phyloP scores from a whole-genome alignment of 345 rosid species.

The Eucalyptus erythrocorys region DNA sequence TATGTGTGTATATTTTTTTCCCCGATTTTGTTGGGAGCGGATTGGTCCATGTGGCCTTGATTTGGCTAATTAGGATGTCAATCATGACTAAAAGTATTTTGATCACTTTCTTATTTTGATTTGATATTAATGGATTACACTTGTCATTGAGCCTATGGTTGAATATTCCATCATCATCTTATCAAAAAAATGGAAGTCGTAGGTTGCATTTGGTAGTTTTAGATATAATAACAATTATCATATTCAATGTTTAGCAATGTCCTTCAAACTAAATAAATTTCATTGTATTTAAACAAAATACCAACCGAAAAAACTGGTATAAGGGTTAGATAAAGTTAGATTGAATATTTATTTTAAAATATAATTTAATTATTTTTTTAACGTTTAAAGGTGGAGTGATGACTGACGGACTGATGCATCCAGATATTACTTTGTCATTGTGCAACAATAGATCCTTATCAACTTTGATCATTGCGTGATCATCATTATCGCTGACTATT shows the following conservation, averaged over 20 bases:
- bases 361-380: too few relatives aligned
- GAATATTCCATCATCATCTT: accelerated
- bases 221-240: accelerated
- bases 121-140: accelerated
- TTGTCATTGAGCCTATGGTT: accelerated
- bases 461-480: accelerated
- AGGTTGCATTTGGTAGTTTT: accelerated
- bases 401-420: accelerated
- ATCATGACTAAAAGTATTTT: background rate
- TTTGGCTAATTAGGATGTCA: background rate
- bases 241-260: accelerated
- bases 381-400: background rate
- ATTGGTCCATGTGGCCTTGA: background rate
- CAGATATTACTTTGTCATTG: too few relatives aligned
- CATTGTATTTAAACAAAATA: accelerated
- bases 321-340: background rate
- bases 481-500: accelerated
- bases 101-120: background rate
- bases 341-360: background rate
- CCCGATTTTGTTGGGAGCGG: background rate
- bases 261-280: too few relatives aligned
- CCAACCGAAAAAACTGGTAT: accelerated
- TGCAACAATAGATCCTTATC: too few relatives aligned
- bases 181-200: accelerated
- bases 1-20: background rate